phyloP scores from a whole-genome alignment of 495 filamentous ascomycete species.

The Copromyces sp. region DNA sequence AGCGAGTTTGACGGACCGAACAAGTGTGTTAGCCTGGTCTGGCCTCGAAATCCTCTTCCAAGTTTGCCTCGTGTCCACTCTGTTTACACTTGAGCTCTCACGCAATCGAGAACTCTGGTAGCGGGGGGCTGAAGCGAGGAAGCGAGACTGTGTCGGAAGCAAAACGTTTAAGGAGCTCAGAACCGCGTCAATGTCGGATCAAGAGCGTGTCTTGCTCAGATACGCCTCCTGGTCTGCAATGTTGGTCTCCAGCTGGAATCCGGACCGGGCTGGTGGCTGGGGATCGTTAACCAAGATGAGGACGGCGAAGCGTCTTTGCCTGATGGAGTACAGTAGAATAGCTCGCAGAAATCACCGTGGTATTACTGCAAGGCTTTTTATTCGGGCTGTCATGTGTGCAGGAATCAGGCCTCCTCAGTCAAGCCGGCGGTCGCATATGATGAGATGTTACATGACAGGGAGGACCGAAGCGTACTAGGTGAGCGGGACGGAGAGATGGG shows the following conservation, averaged over 20 bases:
- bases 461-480: not conserved
- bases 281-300: not conserved
- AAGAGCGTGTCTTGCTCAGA: not conserved
- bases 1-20: not conserved
- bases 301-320: not conserved
- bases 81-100: not conserved
- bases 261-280: conserved; percentile 12
- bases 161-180: not conserved
- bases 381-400: not conserved
- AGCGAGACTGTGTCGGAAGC: not conserved
- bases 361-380: not conserved
- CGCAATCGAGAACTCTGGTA: not conserved
- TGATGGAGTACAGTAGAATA: not conserved
- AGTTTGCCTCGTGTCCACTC: not conserved
- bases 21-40: not conserved
- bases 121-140: not conserved
- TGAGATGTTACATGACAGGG: not conserved
- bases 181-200: not conserved
- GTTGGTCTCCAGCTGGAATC: not conserved
- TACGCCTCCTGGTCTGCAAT: not conserved
- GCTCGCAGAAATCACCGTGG: not conserved
- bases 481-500: not conserved
- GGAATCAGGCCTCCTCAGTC: not conserved
- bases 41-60: not conserved
- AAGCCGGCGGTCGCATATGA: not conserved